Evolutionary conservation across 495 filamentous ascomycete species (phyloP).

Genomic region (Hyaloscypha hepaticicola): DNA sequence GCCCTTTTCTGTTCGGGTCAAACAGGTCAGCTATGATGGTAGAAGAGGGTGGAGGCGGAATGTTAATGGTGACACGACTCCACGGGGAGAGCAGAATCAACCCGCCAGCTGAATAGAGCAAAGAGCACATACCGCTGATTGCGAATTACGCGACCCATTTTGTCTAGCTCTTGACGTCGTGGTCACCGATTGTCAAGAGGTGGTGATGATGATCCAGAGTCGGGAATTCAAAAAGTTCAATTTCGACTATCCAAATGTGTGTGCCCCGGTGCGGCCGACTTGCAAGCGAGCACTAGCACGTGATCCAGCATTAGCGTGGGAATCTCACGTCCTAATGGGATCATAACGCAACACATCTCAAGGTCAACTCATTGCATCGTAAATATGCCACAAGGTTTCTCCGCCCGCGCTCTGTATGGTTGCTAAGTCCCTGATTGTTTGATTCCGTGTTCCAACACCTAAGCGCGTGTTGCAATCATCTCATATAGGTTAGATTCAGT

Average conservation of each 20-base stretch:
- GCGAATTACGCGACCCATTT: constrained; percentile 84
- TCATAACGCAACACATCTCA: too few relatives aligned
- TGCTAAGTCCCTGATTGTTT: too few relatives aligned
- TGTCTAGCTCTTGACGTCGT: constrained; percentile 15
- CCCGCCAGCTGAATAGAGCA: not conserved
- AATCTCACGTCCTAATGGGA: too few relatives aligned
- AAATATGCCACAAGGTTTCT: too few relatives aligned
- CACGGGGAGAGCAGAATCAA: not conserved
- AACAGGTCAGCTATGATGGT: not conserved
- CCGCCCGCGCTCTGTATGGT: too few relatives aligned
- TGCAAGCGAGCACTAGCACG: not conserved
- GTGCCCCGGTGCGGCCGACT: not conserved
- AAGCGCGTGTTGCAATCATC: not conserved
- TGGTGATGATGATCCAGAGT: constrained; percentile 15
- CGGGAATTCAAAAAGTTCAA: constrained; percentile 6
- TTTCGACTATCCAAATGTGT: not conserved
- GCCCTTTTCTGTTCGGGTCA: not conserved
- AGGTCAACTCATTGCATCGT: too few relatives aligned
- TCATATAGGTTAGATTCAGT: not conserved
- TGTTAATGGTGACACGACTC: not conserved
- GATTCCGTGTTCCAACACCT: not conserved
- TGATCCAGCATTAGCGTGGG: not conserved
- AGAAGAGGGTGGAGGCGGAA: not conserved
- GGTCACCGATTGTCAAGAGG: constrained; percentile 5
- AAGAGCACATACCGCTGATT: constrained; percentile 74